Evolutionary conservation across 169 alveolate genomes (phyloP).

Genomic region (Theileria parva): DNA sequence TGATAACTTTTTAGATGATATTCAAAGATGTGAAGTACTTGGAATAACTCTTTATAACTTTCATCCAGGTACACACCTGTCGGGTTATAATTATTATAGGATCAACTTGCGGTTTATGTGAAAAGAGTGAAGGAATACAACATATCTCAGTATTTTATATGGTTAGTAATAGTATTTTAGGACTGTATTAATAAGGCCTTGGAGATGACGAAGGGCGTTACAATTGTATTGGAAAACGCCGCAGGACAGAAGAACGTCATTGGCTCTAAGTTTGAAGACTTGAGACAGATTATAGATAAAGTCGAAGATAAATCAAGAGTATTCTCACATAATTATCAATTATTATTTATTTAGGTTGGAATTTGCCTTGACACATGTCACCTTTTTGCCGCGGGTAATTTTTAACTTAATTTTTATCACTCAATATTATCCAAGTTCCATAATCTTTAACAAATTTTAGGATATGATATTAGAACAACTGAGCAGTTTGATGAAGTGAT

Average conservation of each 20-base stretch:
- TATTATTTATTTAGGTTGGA: slow-evolving; percentile 69
- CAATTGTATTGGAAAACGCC: slow-evolving; percentile 84
- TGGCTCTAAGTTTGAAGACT: slow-evolving; percentile 85
- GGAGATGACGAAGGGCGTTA: slow-evolving; percentile 76
- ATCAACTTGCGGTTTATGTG: slow-evolving; percentile 80
- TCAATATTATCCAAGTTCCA: neutral
- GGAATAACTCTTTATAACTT: slow-evolving; percentile 84
- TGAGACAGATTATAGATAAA: slow-evolving; percentile 76
- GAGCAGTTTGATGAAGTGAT: slow-evolving; percentile 79
- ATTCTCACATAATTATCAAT: neutral
- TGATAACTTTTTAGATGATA: slow-evolving; percentile 82
- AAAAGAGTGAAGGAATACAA: slow-evolving; percentile 74
- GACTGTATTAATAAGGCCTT: slow-evolving; percentile 79
- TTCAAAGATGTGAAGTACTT: slow-evolving; percentile 83
- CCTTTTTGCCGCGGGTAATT: slow-evolving; percentile 85
- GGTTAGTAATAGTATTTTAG: neutral
- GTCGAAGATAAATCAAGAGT: slow-evolving; percentile 82
- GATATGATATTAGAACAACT: slow-evolving; percentile 82
- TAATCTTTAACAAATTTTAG: slow-evolving; percentile 3
- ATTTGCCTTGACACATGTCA: slow-evolving; percentile 91
- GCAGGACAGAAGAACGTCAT: slow-evolving; percentile 87
- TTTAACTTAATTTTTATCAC: neutral
- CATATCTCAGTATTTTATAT: slow-evolving; percentile 68
- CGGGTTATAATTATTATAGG: slow-evolving; percentile 17
- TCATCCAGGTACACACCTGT: slow-evolving; percentile 80